Conservation (phyloP, 2,329 filamentous ascomycete species). For the Nigrospora osmanthi region DNA sequence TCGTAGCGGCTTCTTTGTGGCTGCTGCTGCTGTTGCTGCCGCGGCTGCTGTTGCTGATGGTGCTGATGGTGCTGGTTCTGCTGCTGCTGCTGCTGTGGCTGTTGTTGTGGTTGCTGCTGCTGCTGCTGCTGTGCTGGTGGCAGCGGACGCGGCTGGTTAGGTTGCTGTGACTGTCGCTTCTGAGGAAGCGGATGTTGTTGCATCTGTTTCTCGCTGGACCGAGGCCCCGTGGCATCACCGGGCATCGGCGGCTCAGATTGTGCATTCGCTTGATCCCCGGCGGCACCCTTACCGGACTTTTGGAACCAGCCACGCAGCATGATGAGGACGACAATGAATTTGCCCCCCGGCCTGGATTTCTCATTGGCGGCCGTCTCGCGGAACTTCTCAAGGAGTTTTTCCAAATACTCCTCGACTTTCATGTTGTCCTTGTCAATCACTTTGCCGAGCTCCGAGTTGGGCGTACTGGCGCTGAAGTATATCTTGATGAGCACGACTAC, state of each 20-base stretch:
- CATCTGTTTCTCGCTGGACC: not conserved
- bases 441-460: conserved; percentile 58
- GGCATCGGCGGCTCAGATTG: conserved; percentile 4
- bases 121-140: not conserved
- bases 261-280: conserved; percentile 5
- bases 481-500: conserved; percentile 68
- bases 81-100: not conserved
- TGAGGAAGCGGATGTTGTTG: not conserved
- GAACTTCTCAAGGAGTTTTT: conserved; percentile 63
- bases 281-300: conserved; percentile 31
- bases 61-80: conserved; percentile 5
- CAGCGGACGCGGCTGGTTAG: not conserved
- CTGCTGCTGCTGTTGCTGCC: conserved; percentile 5
- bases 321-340: conserved; percentile 62
- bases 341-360: conserved; percentile 56
- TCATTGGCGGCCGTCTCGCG: conserved; percentile 54
- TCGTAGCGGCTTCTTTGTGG: conserved; percentile 11
- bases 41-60: conserved; percentile 12
- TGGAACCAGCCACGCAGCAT: conserved; percentile 67
- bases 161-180: conserved; percentile 2
- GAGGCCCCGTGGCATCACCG: not conserved
- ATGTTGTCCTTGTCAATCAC: conserved; percentile 63
- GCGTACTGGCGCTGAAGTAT: conserved; percentile 57
- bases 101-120: conserved; percentile 2
- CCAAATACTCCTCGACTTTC: conserved; percentile 58